A percentile compares a stretch with the other conserved stretches of the same genome.
Conservation (phyloP, 495 filamentous ascomycete species). For the Penicillium argentinense region DNA sequence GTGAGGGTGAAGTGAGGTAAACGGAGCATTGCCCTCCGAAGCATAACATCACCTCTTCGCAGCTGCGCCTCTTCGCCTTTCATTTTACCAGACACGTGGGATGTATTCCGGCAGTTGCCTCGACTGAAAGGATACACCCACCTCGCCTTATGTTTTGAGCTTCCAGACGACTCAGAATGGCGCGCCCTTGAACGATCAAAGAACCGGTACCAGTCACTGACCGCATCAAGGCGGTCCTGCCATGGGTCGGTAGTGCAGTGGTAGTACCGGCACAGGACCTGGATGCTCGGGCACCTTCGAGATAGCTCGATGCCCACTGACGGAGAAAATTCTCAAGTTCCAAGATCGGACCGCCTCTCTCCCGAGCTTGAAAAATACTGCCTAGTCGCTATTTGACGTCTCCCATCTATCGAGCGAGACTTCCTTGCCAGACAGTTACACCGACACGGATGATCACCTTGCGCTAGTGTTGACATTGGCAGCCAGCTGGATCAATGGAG, state of each 20-base stretch:
- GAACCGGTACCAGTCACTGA: no score
- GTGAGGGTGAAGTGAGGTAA: no score
- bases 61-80: no score
- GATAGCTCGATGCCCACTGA: conserved; percentile 8
- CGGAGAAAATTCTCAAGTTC: conserved; percentile 20
- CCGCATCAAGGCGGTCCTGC: conserved; percentile 25
- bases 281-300: conserved; percentile 31
- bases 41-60: no score
- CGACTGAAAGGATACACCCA: conserved; percentile 41
- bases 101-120: conserved; percentile 40
- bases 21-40: no score
- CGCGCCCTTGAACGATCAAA: no score
- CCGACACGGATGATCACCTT: conserved; percentile 19
- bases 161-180: no score
- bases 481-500: conserved; percentile 36
- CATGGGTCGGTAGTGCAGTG: conserved; percentile 34
- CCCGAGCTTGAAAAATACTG: conserved; percentile 26
- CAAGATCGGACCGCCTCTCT: conserved; percentile 20
- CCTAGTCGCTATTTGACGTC: conserved; percentile 26
- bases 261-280: conserved; percentile 17
- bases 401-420: conserved; percentile 18
- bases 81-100: conserved; percentile 14
- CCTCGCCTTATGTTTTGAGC: conserved; percentile 27
- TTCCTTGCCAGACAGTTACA: conserved; percentile 33
- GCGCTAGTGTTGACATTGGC: conserved; percentile 34